A percentile compares a stretch with the other conserved stretches of the same genome.
Evolutionary conservation across 768 basidiomycete genomes (phyloP).

Genomic region (Russula sp.): DNA sequence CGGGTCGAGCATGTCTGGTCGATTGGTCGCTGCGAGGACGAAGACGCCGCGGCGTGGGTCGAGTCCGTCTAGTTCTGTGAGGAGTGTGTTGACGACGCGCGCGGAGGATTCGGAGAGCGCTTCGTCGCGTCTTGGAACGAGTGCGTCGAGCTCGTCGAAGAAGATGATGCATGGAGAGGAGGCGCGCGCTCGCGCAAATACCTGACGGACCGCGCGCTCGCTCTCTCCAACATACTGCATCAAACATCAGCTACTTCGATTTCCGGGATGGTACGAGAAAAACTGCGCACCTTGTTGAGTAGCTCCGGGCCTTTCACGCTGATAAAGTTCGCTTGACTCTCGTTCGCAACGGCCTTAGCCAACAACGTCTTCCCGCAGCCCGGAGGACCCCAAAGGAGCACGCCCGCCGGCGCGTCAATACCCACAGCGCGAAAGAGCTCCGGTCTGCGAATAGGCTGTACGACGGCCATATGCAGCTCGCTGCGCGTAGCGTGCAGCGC

Average conservation of each 20-base stretch:
- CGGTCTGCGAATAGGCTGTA: constrained; percentile 88
- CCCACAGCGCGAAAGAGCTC: constrained; percentile 87
- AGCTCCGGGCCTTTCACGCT: constrained; percentile 97
- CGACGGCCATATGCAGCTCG: constrained; percentile 96
- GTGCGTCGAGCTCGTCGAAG: constrained; percentile 91
- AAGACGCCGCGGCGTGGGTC: constrained; percentile 84
- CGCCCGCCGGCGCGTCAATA: constrained; percentile 88
- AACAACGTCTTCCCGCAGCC: constrained; percentile 97
- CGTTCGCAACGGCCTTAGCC: constrained; percentile 98
- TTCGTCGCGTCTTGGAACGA: constrained; percentile 89
- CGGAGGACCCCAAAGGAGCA: constrained; percentile 97
- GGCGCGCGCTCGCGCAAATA: constrained; percentile 90
- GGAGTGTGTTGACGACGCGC: constrained; percentile 88
- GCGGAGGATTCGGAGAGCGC: constrained; percentile 86
- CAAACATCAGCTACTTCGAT: background rate
- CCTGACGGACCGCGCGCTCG: constrained; percentile 90
- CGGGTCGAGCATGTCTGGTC: constrained; percentile 96
- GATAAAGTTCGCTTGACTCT: constrained; percentile 93
- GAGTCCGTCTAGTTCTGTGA: constrained; percentile 92
- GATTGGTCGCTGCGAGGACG: constrained; percentile 92
- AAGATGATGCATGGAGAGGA: constrained; percentile 94
- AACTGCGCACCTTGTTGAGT: constrained; percentile 78
- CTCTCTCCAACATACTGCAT: constrained; percentile 94
- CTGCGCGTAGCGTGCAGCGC: constrained; percentile 84
- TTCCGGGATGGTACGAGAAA: background rate